A percentile compares a stretch with the other conserved stretches of the same genome.
These are phyloP conservation scores for Alternaria burnsii DNA, from an alignment of 2,329 filamentous ascomycete species.

Conservation along the genomic window DNA sequence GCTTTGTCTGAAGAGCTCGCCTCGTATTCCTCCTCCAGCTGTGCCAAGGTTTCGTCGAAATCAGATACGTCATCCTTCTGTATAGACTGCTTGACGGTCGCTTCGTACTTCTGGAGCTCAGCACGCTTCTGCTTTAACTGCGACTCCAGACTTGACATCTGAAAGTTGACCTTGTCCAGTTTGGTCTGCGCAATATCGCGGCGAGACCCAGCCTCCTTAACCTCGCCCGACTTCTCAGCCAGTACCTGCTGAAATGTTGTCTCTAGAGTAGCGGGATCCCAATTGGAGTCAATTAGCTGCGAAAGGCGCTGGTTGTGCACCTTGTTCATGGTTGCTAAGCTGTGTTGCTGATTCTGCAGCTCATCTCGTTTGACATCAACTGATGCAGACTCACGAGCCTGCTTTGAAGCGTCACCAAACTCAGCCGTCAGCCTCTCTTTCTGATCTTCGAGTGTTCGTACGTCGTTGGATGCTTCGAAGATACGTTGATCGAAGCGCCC, in stretches of 20 bases:
- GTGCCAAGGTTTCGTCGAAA: slow-evolving; percentile 62
- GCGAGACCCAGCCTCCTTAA: slow-evolving; percentile 72
- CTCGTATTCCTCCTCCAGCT: slow-evolving; percentile 62
- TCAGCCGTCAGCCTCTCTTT: slow-evolving; percentile 79
- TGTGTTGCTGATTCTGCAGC: slow-evolving; percentile 74
- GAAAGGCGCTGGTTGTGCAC: slow-evolving; percentile 78
- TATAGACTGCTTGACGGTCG: slow-evolving; percentile 66
- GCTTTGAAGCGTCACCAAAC: slow-evolving; percentile 80
- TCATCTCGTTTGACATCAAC: slow-evolving; percentile 86
- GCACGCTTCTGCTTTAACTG: slow-evolving; percentile 69
- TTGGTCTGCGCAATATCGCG: slow-evolving; percentile 77
- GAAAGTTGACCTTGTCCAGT: slow-evolving; percentile 78
- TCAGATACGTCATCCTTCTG: slow-evolving; percentile 50
- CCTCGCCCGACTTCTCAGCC: slow-evolving; percentile 63
- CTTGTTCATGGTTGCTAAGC: slow-evolving; percentile 77
- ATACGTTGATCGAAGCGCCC: slow-evolving; percentile 77
- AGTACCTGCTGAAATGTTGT: slow-evolving; percentile 71
- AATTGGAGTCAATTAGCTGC: slow-evolving; percentile 69
- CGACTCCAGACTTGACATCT: slow-evolving; percentile 71
- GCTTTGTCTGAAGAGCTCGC: slow-evolving; percentile 69
- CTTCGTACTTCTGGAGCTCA: slow-evolving; percentile 69
- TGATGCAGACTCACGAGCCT: slow-evolving; percentile 82
- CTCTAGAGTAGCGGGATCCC: slow-evolving; percentile 76
- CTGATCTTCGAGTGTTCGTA: slow-evolving; percentile 75
- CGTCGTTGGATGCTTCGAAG: slow-evolving; percentile 68